A percentile compares a stretch with the other conserved stretches of the same genome.
These are phyloP conservation scores for Trichoderma hamatum DNA, from an alignment of 2,329 filamentous ascomycete genomes.

Conservation along the genomic window DNA sequence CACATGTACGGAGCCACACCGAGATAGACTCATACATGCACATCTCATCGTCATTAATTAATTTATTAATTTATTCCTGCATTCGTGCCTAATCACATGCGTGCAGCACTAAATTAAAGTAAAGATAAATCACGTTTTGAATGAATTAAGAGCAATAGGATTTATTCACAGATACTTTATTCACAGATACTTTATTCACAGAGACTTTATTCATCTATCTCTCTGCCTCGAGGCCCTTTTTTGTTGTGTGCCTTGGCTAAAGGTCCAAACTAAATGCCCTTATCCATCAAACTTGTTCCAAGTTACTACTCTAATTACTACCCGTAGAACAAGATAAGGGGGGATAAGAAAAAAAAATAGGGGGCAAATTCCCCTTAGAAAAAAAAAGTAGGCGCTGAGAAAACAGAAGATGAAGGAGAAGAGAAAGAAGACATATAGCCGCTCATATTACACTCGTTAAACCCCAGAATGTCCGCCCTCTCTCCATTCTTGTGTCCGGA, in stretches of 20 bases:
- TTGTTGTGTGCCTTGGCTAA: neutral
- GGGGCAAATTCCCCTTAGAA: neutral
- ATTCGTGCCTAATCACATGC: neutral
- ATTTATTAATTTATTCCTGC: neutral
- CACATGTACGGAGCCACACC: neutral
- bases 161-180: conserved; percentile 3
- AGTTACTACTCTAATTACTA: conserved; percentile 17
- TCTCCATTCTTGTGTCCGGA: neutral
- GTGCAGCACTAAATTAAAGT: neutral
- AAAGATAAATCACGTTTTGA: neutral
- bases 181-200: neutral
- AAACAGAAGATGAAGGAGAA: neutral
- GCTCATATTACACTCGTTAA: conserved; percentile 26
- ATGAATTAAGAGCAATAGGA: neutral
- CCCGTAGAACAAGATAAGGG: neutral
- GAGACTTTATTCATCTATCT: conserved; percentile 16
- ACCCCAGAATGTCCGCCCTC: conserved; percentile 1
- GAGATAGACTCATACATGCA: neutral
- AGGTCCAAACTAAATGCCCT: neutral
- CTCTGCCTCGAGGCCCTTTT: conserved; percentile 2
- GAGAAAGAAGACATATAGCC: conserved; percentile 8
- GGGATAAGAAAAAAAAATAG: neutral
- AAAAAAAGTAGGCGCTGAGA: neutral
- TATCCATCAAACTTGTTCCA: conserved; percentile 10
- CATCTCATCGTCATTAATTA: neutral